Evolutionary conservation across 148 eudicot species (phyloP).

Genomic region (Silene conica): DNA sequence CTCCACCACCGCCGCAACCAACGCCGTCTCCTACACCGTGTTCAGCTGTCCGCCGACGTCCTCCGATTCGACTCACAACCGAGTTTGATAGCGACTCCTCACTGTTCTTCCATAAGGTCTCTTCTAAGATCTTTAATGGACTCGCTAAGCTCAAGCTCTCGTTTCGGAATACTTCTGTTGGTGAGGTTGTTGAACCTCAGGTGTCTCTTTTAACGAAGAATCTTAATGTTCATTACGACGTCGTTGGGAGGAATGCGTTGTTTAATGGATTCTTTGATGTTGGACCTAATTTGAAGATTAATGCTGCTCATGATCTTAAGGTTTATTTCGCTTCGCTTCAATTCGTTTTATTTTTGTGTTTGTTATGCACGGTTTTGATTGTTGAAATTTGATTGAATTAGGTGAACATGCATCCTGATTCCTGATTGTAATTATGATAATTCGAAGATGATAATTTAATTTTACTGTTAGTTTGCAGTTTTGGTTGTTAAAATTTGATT

Average conservation of each 20-base stretch:
- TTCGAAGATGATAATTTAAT: no score
- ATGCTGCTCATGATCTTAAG: constrained; percentile 30
- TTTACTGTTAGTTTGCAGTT: no score
- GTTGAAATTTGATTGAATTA: no score
- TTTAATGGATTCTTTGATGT: constrained; percentile 48
- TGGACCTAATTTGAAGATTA: constrained; percentile 49
- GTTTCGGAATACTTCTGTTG: constrained; percentile 54
- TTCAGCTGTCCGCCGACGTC: constrained; percentile 37
- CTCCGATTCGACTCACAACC: constrained; percentile 57
- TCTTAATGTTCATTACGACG: constrained; percentile 58
- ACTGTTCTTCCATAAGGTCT: constrained; percentile 58
- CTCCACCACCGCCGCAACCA: background rate
- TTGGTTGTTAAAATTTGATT: no score
- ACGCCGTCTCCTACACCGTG: constrained; percentile 5
- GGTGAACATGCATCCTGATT: no score
- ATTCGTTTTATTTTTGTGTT: background rate
- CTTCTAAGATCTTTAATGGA: constrained; percentile 63
- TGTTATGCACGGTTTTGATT: no score
- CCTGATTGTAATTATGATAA: no score
- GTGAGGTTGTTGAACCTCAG: constrained; percentile 62
- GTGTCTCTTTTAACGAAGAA: constrained; percentile 49
- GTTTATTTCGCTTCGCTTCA: constrained; percentile 20
- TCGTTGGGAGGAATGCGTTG: constrained; percentile 62
- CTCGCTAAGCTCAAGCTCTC: constrained; percentile 70
- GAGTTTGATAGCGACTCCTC: constrained; percentile 81